A percentile compares a stretch with the other conserved stretches of the same genome.
These are phyloP conservation scores for Aspergillus brunneoviolaceus DNA, from an alignment of 2,329 filamentous ascomycete species.

Conservation along the genomic window DNA sequence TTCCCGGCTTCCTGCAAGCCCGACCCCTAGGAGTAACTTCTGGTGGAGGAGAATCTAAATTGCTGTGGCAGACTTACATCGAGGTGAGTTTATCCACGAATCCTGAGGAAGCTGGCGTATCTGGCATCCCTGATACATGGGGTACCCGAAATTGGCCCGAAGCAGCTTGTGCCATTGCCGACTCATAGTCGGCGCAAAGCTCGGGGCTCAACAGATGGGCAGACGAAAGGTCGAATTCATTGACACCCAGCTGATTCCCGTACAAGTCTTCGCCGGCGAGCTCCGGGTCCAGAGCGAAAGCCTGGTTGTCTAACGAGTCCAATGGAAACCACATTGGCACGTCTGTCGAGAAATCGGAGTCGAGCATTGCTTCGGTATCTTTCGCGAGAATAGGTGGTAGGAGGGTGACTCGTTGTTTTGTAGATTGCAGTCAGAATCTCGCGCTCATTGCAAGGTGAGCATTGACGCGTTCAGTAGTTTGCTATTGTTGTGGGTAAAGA, in stretches of 20 bases:
- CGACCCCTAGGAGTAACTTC: background rate
- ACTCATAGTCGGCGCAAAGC: conserved; percentile 6
- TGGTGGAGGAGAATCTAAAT: background rate
- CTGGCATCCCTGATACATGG: background rate
- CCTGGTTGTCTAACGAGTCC: conserved; percentile 10
- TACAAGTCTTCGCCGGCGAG: conserved; percentile 11
- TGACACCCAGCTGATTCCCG: conserved; percentile 10
- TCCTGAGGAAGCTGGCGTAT: background rate
- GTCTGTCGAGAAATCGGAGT: conserved; percentile 10
- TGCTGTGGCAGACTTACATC: background rate
- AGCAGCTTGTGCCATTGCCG: background rate
- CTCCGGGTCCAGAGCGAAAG: conserved; percentile 10
- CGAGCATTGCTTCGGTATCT: conserved; percentile 8
- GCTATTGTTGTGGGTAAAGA: background rate
- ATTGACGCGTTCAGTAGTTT: background rate
- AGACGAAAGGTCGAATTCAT: conserved; percentile 9
- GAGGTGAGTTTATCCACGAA: conserved; percentile 6
- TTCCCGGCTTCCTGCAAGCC: background rate
- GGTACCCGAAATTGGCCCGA: background rate
- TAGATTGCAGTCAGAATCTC: background rate
- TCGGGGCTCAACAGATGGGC: conserved; percentile 3
- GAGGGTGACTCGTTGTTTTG: background rate
- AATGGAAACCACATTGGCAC: conserved; percentile 12
- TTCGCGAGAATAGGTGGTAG: background rate
- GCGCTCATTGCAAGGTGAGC: background rate